A percentile compares a stretch with the other conserved stretches of the same genome.
These are phyloP conservation scores for Massariosphaeria phaeospora DNA, from an alignment of 495 filamentous ascomycete genomes.

Conservation along the genomic window DNA sequence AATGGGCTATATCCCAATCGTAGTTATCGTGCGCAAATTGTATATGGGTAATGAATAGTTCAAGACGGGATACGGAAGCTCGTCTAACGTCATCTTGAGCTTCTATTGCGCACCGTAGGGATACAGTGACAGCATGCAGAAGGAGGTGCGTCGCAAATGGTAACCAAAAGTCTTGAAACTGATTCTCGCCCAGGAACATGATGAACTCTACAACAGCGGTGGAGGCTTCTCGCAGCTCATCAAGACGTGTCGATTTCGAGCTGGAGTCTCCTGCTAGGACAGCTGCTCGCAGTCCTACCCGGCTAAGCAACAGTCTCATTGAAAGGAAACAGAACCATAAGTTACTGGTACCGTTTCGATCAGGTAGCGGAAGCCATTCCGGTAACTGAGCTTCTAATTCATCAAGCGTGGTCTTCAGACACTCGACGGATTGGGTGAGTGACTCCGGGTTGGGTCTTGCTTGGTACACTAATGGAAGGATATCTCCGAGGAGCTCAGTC, in stretches of 20 bases:
- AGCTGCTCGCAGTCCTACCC: conserved; percentile 51
- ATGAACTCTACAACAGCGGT: conserved; percentile 48
- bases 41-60: conserved; percentile 46
- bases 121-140: conserved; percentile 16
- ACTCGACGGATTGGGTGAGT: conserved; percentile 35
- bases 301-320: conserved; percentile 50
- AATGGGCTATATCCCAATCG: conserved; percentile 52
- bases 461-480: conserved; percentile 50
- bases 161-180: conserved; percentile 29
- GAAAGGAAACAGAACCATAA: conserved; percentile 51
- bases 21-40: conserved; percentile 50
- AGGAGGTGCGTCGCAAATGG: conserved; percentile 24
- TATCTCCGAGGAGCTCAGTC: conserved; percentile 50
- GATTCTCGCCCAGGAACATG: conserved; percentile 13
- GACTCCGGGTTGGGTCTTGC: conserved; percentile 44
- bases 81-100: conserved; percentile 40
- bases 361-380: conserved; percentile 42
- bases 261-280: conserved; percentile 46
- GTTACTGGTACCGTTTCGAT: conserved; percentile 46
- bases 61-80: conserved; percentile 45
- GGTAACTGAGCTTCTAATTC: conserved; percentile 47
- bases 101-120: conserved; percentile 37
- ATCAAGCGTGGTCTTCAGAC: conserved; percentile 46
- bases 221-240: conserved; percentile 47
- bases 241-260: conserved; percentile 46